Evolutionary conservation across 2,329 filamentous ascomycete species (phyloP), one percentile per base, ranked within the genome.

Genomic region (Macroventuria anomochaeta): DNA sequence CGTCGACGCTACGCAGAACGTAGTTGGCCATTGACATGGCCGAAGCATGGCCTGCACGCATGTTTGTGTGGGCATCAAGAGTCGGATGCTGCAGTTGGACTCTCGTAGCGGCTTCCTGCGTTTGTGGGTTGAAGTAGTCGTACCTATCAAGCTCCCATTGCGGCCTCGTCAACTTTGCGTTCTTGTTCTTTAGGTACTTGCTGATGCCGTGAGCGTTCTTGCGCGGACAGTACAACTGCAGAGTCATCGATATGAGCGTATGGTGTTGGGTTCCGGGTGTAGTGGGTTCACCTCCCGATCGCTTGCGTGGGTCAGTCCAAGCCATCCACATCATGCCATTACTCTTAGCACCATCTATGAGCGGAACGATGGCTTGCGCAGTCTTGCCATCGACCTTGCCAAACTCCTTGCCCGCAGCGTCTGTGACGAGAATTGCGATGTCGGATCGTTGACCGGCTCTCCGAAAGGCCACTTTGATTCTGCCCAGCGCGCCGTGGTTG

Each of bases 211-310:
- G 79, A 3, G 84, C 86, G 56, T 84, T 83, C 52, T 85, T 87
- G 31, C 87, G 81, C 6, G 89, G 87, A 0, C 91, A 91, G 65
- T 95, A 97, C 7, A 97, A 70, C 63, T 91, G 90, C 21, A 96
- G 78, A 18, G 89, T 86, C 21, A 93, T 79, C 11, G 79, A 79
- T 55, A 74, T 67, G 5, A 75, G 64, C 4, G 59, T 53, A 7
- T 61, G 64, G 7, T 68, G 54, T 0, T 42, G 18, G 2, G 55
- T 50, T 3, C 67, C 68, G 10, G 51, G 51, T 25, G 44, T 37
- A 7, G 69, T 65, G 0, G 58, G 53, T 0, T 63, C 68, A 51
- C 97, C 90, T n/a, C 81, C 82, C 0, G 79, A 76, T 41, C 79
- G 77, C 65, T 85, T 88, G 36, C 91, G 85, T 5, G 85, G 79